Evolutionary conservation across 2,329 filamentous ascomycete genomes (phyloP), one percentile per base, ranked within the genome.

Genomic region (Reticulascus tulasneorum): DNA sequence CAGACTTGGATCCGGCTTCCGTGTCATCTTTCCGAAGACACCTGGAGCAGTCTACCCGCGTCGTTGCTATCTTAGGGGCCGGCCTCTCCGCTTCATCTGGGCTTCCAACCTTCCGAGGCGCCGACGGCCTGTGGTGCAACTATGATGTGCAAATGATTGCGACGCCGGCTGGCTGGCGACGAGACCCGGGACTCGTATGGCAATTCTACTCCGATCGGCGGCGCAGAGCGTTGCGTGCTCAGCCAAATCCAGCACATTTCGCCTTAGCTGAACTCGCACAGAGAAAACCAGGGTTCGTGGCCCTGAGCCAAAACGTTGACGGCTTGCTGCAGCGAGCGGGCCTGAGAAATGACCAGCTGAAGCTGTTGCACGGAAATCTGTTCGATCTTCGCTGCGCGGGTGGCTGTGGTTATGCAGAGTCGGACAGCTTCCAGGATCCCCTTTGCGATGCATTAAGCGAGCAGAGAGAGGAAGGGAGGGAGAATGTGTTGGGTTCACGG

Each of bases 271-370:
- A 79, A 50, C 58, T 84, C 5, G 71, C 80, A 0, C 66, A 63
- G 35, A 67, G 58, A 38, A 71, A 74, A 34, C 64, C 44, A 2
- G 54, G 55, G 6, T 85, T 84, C 50, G 56, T 81, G 22, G 77
- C 78, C 0, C 50, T 85, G 38, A 77, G 67, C 27, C 82, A 85
- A 54, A 86, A 85, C 50, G 78, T 85, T 15, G 81, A 86, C 47
- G 25, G 67, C 79, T 26, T 80, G 25, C 48, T 71, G 3, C 73
- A 68, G 25, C 69, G 78, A 33, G 79, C 81, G 13, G 63, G 66
- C 11, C 80, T 84, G 49, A 77, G 79, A 1, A 44, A 58, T 9
- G 58, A 64, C 0, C 69, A 78, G 42, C 63, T 84, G 15, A 73
- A 79, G 42, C 67, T 82, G 13, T 66, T 85, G 1, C 81, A 51